Evolutionary conservation across 495 filamentous ascomycete species (phyloP).

Genomic region (Hypoxylon fragiforme): DNA sequence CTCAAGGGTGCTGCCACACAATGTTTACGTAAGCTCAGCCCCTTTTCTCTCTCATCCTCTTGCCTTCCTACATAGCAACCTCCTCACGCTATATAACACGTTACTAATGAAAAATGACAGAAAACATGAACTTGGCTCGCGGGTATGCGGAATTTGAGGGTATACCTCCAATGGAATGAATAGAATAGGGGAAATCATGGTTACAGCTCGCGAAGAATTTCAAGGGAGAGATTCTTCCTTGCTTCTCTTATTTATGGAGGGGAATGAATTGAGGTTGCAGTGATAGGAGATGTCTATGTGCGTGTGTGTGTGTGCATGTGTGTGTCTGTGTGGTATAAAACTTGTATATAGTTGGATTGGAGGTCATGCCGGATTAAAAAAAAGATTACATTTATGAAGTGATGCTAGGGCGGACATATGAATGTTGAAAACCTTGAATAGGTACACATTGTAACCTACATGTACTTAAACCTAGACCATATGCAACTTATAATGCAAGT

Average conservation of each 20-base stretch:
- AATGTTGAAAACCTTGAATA: no score
- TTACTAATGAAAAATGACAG: constrained; percentile 47
- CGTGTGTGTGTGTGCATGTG: no score
- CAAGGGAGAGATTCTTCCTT: background rate
- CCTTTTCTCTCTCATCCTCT: no score
- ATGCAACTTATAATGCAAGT: no score
- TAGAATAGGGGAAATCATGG: background rate
- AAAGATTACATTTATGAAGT: no score
- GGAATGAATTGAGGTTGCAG: no score
- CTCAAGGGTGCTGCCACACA: constrained; percentile 97
- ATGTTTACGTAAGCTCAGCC: constrained; percentile 84
- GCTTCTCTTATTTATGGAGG: background rate
- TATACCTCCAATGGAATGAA: constrained; percentile 33
- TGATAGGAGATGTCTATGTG: no score
- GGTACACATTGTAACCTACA: no score
- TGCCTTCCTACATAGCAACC: no score
- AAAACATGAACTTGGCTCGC: constrained; percentile 96
- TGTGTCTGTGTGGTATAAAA: background rate
- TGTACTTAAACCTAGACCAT: no score
- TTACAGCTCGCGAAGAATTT: background rate
- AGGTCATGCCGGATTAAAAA: background rate
- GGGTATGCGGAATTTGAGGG: constrained; percentile 64
- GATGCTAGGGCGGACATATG: no score
- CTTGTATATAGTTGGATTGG: background rate
- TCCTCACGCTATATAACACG: no score